Evolutionary conservation across 106 monocot species (phyloP), one percentile per base, ranked within the genome.

Genomic region (Acorus gramineus): DNA sequence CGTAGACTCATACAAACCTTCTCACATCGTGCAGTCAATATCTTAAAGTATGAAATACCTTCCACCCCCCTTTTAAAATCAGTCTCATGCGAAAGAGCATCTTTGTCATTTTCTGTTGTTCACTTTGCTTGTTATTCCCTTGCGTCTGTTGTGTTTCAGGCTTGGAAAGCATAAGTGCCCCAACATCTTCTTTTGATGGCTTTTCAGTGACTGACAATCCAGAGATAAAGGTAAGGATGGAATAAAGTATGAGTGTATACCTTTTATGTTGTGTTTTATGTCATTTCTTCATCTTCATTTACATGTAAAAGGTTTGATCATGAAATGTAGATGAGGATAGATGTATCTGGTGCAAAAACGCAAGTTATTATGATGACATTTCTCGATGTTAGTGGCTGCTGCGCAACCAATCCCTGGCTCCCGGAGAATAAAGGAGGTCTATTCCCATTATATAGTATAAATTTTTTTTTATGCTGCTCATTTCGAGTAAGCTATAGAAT

Each of bases 401-500:
- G 85, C 89, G 59, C 89, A 89, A 50, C 89, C 89, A 60, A 82
- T 85, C 75, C 89, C 89, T 67, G 89, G 85, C 9, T 89, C 85
- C 53, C 60, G 79, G 74, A 80, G 89, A 78, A 57, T 76, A 90
- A 90, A 80, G 89, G 85, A 90, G 89, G 89, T 90, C 52, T 59
- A 42, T 46, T 55, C 55, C 53, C 55, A 13, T 46, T 57, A 57
- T 63, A 8, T 7, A 2, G 49, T 56, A 14, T 42, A 5, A n/a
- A 28, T 28, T 28, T 28, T 28, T 28, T 28, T 28, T 28, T 28
- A 28, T 28, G 28, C 28, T 28, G 28, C 28, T 28, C 28, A 28
- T 28, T 28, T 28, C 28, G 1, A 28, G 28, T 28, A 28, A 28
- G 28, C 28, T 28, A 28, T 28, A 28, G 28, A 28, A 28, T 28